These are phyloP conservation scores for Zasmidium cellare DNA, from an alignment of 2,329 filamentous ascomycete genomes.

Conservation along the genomic window DNA sequence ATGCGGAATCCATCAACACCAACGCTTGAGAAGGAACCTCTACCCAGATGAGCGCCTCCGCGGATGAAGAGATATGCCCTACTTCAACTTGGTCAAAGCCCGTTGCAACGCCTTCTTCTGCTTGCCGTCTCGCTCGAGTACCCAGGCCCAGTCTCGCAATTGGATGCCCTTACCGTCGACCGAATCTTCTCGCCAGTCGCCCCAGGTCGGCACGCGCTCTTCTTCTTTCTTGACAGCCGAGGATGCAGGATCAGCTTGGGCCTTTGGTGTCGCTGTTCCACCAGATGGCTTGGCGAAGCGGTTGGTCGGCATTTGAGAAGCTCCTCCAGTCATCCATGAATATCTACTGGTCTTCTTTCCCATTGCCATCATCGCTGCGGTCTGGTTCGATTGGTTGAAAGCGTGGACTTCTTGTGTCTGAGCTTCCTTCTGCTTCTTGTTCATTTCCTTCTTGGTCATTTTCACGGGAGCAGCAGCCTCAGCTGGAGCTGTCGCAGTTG, in stretches of 20 bases:
- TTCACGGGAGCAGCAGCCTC: constrained; percentile 58
- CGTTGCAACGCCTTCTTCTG: constrained; percentile 64
- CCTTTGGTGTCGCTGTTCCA: constrained; percentile 30
- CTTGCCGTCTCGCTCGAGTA: constrained; percentile 75
- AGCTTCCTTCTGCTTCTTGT: constrained; percentile 69
- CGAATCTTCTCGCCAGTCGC: constrained; percentile 64
- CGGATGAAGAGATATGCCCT: background rate
- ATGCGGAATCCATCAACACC: background rate
- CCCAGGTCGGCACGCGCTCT: constrained; percentile 34
- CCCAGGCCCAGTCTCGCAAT: constrained; percentile 76
- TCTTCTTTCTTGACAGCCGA: constrained; percentile 16
- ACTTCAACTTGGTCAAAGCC: constrained; percentile 35
- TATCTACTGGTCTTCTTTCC: constrained; percentile 69
- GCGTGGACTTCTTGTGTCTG: constrained; percentile 43
- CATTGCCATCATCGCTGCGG: constrained; percentile 71
- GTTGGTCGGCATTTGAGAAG: constrained; percentile 57
- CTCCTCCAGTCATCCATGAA: constrained; percentile 69
- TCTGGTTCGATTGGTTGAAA: constrained; percentile 80
- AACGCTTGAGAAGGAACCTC: background rate
- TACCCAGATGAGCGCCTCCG: background rate
- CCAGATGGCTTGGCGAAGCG: constrained; percentile 33
- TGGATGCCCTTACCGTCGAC: constrained; percentile 78
- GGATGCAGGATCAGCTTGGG: constrained; percentile 13
- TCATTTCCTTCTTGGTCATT: constrained; percentile 85
- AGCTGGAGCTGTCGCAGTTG: constrained; percentile 38